Conservation (phyloP, 495 filamentous ascomycete species). For the Neurospora sp. region DNA sequence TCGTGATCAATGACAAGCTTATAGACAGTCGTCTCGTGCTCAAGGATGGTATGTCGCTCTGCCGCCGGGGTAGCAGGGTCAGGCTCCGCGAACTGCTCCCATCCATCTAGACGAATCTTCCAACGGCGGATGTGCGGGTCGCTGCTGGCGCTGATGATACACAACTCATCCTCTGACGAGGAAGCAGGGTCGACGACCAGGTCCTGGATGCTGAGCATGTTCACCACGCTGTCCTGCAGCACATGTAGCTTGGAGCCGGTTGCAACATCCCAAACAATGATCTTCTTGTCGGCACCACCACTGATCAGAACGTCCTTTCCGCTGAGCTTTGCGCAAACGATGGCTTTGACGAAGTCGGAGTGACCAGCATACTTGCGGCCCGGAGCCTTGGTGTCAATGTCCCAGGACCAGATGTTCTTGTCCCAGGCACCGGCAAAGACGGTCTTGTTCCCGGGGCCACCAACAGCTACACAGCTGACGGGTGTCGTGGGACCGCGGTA, state of each 20-base stretch:
- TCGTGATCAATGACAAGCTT: slow-evolving; percentile 53
- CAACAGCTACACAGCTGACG: slow-evolving; percentile 65
- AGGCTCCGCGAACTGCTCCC: slow-evolving; percentile 35
- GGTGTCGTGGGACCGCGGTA: slow-evolving; percentile 72
- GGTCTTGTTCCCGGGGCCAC: slow-evolving; percentile 39
- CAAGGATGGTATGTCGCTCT: slow-evolving; percentile 51
- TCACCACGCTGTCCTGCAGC: slow-evolving; percentile 54
- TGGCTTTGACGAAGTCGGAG: slow-evolving; percentile 79
- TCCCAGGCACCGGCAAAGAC: slow-evolving; percentile 92
- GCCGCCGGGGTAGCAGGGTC: slow-evolving; percentile 27
- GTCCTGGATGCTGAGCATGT: slow-evolving; percentile 64
- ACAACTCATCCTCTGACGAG: slow-evolving; percentile 33
- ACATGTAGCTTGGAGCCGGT: slow-evolving; percentile 59
- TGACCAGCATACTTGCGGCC: slow-evolving; percentile 62
- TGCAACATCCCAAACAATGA: slow-evolving; percentile 69
- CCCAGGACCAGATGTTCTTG: slow-evolving; percentile 80
- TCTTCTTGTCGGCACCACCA: slow-evolving; percentile 75
- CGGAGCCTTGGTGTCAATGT: slow-evolving; percentile 42
- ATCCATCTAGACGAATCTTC: slow-evolving; percentile 38
- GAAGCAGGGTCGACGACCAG: slow-evolving; percentile 60
- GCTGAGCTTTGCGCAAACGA: slow-evolving; percentile 44
- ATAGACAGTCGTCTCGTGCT: slow-evolving; percentile 87
- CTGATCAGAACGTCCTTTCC: slow-evolving; percentile 65
- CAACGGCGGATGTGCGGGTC: slow-evolving; percentile 77
- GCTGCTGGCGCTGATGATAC: slow-evolving; percentile 69